These are phyloP conservation scores for Suillus decipiens DNA, from an alignment of 768 basidiomycete genomes.

Conservation along the genomic window DNA sequence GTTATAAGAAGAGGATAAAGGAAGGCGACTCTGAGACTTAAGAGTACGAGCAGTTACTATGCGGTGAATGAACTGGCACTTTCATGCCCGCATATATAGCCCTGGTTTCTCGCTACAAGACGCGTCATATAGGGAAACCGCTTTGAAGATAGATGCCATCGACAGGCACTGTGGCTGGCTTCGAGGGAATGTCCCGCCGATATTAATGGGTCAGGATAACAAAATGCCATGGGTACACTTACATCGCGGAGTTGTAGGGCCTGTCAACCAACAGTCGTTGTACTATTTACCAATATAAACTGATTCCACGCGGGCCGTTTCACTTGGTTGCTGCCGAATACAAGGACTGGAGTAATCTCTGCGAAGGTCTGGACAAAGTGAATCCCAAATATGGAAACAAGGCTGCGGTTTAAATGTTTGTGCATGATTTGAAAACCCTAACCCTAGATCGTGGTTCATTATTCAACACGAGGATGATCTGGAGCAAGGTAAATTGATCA, in stretches of 20 bases:
- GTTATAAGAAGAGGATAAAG: conserved; percentile 6
- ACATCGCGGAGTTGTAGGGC: neutral
- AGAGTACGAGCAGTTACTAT: conserved; percentile 16
- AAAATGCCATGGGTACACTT: conserved; percentile 13
- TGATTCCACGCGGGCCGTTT: neutral
- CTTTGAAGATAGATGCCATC: neutral
- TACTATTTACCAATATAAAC: conserved; percentile 11
- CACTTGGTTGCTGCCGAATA: conserved; percentile 5
- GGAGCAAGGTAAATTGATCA: neutral
- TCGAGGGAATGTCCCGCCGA: conserved; percentile 7
- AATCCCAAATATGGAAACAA: conserved; percentile 35
- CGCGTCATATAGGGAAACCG: conserved; percentile 20
- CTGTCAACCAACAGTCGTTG: conserved; percentile 15
- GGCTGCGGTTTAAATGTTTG: conserved; percentile 17
- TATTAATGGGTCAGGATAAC: conserved; percentile 10
- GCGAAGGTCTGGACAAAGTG: conserved; percentile 19
- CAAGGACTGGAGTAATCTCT: conserved; percentile 12
- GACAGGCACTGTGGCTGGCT: neutral
- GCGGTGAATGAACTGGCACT: neutral
- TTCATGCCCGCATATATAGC: neutral
- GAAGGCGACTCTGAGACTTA: neutral
- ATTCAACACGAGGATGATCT: neutral
- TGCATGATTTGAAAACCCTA: conserved; percentile 11
- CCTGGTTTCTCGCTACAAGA: conserved; percentile 5
- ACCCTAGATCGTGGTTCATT: conserved; percentile 12